Percentiles rank a stretch among this genome's conserved stretches.
Evolutionary conservation across 768 basidiomycete genomes (phyloP).

Genomic region (Serendipita sp.): DNA sequence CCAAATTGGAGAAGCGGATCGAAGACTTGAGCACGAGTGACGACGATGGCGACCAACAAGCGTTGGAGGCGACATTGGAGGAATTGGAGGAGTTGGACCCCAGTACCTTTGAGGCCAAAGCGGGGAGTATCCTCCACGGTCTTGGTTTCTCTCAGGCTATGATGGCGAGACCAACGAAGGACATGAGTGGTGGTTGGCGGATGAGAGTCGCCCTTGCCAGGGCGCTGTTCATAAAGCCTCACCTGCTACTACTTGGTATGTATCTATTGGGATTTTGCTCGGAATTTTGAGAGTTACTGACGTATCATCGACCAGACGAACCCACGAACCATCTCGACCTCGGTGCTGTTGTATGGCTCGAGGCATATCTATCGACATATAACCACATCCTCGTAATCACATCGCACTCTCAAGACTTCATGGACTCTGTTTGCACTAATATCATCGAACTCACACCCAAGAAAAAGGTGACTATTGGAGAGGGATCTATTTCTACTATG

Average conservation of each 20-base stretch:
- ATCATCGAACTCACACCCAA: constrained; percentile 89
- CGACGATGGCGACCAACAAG: constrained; percentile 75
- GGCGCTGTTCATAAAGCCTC: constrained; percentile 92
- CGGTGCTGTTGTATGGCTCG: constrained; percentile 96
- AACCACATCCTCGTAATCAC: constrained; percentile 98
- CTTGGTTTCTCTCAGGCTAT: constrained; percentile 79
- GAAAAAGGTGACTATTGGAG: constrained; percentile 54
- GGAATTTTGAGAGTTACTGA: neutral
- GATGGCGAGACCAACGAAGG: constrained; percentile 95
- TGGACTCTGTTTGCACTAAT: constrained; percentile 95
- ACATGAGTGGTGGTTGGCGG: constrained; percentile 99
- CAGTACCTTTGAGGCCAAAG: constrained; percentile 87
- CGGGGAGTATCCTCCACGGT: constrained; percentile 92
- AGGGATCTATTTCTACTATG: neutral
- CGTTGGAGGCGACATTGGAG: constrained; percentile 81
- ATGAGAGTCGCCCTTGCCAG: constrained; percentile 97
- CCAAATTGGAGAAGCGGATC: constrained; percentile 80
- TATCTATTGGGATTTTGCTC: constrained; percentile 16
- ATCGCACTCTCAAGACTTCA: constrained; percentile 96
- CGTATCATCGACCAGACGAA: constrained; percentile 13
- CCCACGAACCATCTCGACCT: constrained; percentile 77
- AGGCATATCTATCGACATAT: constrained; percentile 94
- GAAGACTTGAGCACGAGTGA: constrained; percentile 79
- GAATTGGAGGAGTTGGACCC: constrained; percentile 97
- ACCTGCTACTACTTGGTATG: constrained; percentile 87